These are phyloP conservation scores for Cladosporium sp. DNA, from an alignment of 2,329 filamentous ascomycete genomes.

Conservation along the genomic window DNA sequence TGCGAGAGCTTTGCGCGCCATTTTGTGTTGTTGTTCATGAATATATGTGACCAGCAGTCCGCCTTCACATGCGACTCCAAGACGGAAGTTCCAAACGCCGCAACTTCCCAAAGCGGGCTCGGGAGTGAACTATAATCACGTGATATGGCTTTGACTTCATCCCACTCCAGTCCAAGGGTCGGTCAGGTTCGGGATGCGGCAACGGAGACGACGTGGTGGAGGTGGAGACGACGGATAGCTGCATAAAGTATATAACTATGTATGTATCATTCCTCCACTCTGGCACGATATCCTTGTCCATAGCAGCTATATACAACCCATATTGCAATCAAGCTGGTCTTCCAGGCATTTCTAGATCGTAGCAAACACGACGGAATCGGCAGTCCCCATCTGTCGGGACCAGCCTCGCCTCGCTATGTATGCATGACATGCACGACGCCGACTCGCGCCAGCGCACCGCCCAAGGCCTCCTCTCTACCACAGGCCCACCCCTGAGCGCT, in stretches of 20 bases:
- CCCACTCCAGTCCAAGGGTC: background rate
- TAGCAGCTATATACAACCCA: background rate
- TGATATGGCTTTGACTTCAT: background rate
- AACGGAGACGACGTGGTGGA: background rate
- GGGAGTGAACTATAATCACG: constrained; percentile 8
- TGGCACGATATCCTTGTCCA: background rate
- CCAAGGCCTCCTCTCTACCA: constrained; percentile 5
- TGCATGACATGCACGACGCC: constrained; percentile 15
- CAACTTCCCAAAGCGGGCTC: constrained; percentile 20
- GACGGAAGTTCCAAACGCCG: constrained; percentile 16
- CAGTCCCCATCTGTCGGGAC: constrained; percentile 17
- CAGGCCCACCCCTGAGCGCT: constrained; percentile 16
- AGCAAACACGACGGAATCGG: constrained; percentile 12
- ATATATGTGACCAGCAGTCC: background rate
- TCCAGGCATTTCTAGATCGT: constrained; percentile 1
- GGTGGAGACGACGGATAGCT: background rate
- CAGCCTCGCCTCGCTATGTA: background rate
- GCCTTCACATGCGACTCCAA: constrained; percentile 15
- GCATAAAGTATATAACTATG: background rate
- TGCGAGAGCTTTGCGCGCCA: constrained; percentile 55
- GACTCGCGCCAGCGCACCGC: constrained; percentile 20
- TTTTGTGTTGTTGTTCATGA: constrained; percentile 33
- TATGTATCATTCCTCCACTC: background rate
- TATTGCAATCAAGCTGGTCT: background rate
- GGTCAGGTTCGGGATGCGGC: constrained; percentile 5